These are phyloP conservation scores for Xylariaceae sp. DNA, from an alignment of 2,329 filamentous ascomycete species.

Conservation along the genomic window DNA sequence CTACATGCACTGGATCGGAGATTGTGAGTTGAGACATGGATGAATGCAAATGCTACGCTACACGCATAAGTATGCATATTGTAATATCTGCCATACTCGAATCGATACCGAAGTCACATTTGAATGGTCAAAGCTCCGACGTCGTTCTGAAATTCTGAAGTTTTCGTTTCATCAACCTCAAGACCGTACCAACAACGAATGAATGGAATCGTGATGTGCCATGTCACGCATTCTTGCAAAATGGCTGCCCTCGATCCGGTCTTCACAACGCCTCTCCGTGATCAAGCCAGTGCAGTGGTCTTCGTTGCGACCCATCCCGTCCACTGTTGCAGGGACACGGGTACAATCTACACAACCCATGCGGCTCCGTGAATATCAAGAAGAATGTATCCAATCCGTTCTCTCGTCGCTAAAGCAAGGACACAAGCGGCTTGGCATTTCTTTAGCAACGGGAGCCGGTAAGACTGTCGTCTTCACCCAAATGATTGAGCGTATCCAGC, in stretches of 20 bases:
- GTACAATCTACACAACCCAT: slow-evolving; percentile 32
- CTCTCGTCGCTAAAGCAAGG: slow-evolving; percentile 64
- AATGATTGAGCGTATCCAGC: slow-evolving; percentile 72
- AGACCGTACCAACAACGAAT: neutral
- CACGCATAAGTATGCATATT: too few relatives aligned
- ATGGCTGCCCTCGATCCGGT: slow-evolving; percentile 15
- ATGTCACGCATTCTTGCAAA: slow-evolving; percentile 24
- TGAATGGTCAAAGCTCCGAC: neutral
- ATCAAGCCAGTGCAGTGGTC: slow-evolving; percentile 6
- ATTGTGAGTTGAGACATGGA: too few relatives aligned
- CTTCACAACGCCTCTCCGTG: neutral
- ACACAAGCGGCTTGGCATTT: slow-evolving; percentile 77
- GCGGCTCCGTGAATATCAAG: slow-evolving; percentile 76
- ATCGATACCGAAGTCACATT: too few relatives aligned
- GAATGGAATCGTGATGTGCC: slow-evolving; percentile 15
- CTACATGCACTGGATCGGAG: too few relatives aligned
- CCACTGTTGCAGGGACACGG: slow-evolving; percentile 4
- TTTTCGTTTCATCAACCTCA: slow-evolving; percentile 7
- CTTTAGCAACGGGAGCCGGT: slow-evolving; percentile 80
- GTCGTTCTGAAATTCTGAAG: slow-evolving; percentile 9
- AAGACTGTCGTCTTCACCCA: slow-evolving; percentile 98
- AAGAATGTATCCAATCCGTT: slow-evolving; percentile 85
- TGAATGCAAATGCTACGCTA: too few relatives aligned
- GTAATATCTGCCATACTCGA: too few relatives aligned
- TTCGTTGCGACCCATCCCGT: slow-evolving; percentile 3